Evolutionary conservation across 768 basidiomycete species (phyloP).

Genomic region (Tricholoma terreum): DNA sequence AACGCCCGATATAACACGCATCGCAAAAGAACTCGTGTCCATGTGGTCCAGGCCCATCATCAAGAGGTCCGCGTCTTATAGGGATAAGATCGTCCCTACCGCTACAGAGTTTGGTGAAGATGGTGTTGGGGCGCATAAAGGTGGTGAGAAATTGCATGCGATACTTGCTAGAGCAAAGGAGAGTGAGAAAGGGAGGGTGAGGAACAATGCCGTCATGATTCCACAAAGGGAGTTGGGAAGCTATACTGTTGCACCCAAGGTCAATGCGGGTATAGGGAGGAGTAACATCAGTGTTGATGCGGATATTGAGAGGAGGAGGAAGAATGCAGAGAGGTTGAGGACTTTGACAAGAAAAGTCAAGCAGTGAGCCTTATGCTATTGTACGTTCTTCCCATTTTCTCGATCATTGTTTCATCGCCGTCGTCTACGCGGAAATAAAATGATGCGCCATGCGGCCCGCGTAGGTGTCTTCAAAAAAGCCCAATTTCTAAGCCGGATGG

Average conservation of each 20-base stretch:
- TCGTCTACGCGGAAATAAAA: too few relatives aligned
- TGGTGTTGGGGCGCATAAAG: slow-evolving; percentile 26
- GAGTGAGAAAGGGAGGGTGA: slow-evolving; percentile 63
- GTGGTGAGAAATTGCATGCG: slow-evolving; percentile 57
- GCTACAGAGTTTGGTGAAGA: slow-evolving; percentile 39
- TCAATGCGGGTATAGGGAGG: slow-evolving; percentile 49
- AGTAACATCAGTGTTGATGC: slow-evolving; percentile 62
- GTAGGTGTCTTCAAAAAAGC: too few relatives aligned
- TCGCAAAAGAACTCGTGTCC: slow-evolving; percentile 81
- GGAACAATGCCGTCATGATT: slow-evolving; percentile 81
- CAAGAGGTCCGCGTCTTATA: slow-evolving; percentile 81
- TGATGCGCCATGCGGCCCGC: too few relatives aligned
- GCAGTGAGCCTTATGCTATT: slow-evolving; percentile 9
- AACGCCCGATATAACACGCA: slow-evolving; percentile 73
- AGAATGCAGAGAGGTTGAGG: slow-evolving; percentile 71
- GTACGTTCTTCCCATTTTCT: too few relatives aligned
- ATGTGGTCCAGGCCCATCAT: slow-evolving; percentile 90
- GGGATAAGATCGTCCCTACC: slow-evolving; percentile 66
- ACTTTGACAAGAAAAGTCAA: slow-evolving; percentile 52
- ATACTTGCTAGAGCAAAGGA: slow-evolving; percentile 68
- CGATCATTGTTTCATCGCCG: too few relatives aligned
- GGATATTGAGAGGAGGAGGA: slow-evolving; percentile 70
- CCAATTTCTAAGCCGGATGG: too few relatives aligned
- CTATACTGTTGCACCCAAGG: slow-evolving; percentile 76
- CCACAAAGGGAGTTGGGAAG: slow-evolving; percentile 72